phyloP scores from a whole-genome alignment of 768 basidiomycete species.

The Pulveroboletus sp. region DNA sequence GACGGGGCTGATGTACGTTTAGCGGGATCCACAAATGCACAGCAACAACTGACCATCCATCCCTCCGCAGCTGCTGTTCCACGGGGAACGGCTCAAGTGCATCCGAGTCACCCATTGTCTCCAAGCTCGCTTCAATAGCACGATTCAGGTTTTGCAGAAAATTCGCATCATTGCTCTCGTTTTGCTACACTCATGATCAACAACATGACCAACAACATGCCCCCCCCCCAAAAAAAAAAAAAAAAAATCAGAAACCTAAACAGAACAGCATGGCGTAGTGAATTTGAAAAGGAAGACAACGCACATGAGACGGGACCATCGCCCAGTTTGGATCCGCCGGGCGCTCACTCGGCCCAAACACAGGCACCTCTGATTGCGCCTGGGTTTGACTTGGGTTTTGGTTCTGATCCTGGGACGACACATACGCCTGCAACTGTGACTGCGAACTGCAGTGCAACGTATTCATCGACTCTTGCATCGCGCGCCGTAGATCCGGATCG shows the following conservation, averaged over 20 bases:
- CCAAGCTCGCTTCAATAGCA: slow-evolving; percentile 68
- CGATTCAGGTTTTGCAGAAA: slow-evolving; percentile 64
- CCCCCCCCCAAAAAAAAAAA: not conserved
- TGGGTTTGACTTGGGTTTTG: not conserved
- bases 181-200: slow-evolving; percentile 21
- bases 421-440: slow-evolving; percentile 10
- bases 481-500: slow-evolving; percentile 45
- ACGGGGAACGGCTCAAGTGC: slow-evolving; percentile 51
- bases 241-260: not conserved
- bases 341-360: slow-evolving; percentile 57
- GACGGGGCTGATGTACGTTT: slow-evolving; percentile 49
- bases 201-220: not conserved
- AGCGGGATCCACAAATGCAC: not conserved
- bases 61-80: slow-evolving; percentile 50
- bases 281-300: not conserved
- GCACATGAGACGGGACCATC: slow-evolving; percentile 63
- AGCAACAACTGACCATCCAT: slow-evolving; percentile 47
- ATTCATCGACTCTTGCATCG: slow-evolving; percentile 51
- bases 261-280: not conserved
- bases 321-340: slow-evolving; percentile 66
- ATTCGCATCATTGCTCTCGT: slow-evolving; percentile 35
- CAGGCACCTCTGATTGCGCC: slow-evolving; percentile 27
- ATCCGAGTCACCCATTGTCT: slow-evolving; percentile 42
- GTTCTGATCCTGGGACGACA: not conserved
- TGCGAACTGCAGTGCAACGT: slow-evolving; percentile 28